Evolutionary conservation across 805 yeast genomes (phyloP).

Genomic region (Schwanniomyces vanrijiae): DNA sequence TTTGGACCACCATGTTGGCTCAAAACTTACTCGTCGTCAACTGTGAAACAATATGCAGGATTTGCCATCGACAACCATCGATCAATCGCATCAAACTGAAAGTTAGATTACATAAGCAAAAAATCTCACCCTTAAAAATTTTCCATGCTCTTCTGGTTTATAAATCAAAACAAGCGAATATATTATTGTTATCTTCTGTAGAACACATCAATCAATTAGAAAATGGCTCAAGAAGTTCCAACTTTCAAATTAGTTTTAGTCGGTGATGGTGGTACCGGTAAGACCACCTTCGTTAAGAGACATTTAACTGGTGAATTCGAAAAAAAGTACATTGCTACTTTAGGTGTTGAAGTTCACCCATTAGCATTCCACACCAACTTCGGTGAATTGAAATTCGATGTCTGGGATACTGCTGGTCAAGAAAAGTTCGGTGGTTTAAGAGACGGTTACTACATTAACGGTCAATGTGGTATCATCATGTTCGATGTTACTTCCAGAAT

Average conservation of each 20-base stretch:
- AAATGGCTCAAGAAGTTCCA: conserved; percentile 82
- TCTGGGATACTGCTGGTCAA: conserved; percentile 99
- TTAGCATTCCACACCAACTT: conserved; percentile 96
- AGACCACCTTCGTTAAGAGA: conserved; percentile 99
- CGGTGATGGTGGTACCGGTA: conserved; percentile 99
- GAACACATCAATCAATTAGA: conserved; percentile 8
- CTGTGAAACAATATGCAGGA: background rate
- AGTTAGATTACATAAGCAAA: conserved; percentile 1
- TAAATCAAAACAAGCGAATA: conserved; percentile 5
- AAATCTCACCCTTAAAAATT: conserved; percentile 4
- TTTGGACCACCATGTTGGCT: too few species aligned
- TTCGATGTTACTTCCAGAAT: conserved; percentile 99
- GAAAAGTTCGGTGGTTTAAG: conserved; percentile 99
- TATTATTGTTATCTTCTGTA: background rate
- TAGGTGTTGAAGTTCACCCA: conserved; percentile 99
- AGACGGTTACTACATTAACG: conserved; percentile 99
- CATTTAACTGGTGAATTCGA: conserved; percentile 99
- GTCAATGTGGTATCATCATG: conserved; percentile 99
- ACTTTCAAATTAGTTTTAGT: conserved; percentile 97
- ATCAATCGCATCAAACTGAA: background rate
- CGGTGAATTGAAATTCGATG: conserved; percentile 98
- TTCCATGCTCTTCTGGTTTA: conserved; percentile 4
- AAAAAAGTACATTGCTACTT: conserved; percentile 97
- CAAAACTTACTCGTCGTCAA: too few species aligned
- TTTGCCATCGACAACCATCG: background rate